phyloP scores from a whole-genome alignment of 495 filamentous ascomycete genomes.

The Hypomontagnella submonticulosa region DNA sequence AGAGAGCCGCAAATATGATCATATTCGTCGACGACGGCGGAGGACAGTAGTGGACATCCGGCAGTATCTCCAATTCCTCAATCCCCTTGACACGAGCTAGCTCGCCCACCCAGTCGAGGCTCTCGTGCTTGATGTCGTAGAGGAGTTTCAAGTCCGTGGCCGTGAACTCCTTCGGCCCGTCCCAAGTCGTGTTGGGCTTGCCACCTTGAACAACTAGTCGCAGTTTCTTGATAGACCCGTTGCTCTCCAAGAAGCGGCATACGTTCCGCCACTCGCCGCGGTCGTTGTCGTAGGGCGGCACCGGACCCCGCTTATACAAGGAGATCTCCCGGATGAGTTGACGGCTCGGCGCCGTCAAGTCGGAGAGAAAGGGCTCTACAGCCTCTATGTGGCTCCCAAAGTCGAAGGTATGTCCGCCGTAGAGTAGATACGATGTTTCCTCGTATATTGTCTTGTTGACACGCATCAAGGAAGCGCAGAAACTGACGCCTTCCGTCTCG shows the following conservation, averaged over 20 bases:
- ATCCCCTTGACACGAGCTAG: conserved; percentile 55
- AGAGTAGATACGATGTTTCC: conserved; percentile 62
- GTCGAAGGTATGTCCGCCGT: conserved; percentile 61
- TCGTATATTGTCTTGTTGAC: conserved; percentile 58
- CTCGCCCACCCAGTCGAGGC: conserved; percentile 63
- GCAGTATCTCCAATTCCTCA: conserved; percentile 54
- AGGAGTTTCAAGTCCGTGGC: conserved; percentile 55
- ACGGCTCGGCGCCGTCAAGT: conserved; percentile 59
- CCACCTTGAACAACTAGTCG: conserved; percentile 60
- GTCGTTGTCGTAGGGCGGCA: conserved; percentile 62
- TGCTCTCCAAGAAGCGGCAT: conserved; percentile 53
- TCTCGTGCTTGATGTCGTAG: conserved; percentile 51
- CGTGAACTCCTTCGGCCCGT: conserved; percentile 51
- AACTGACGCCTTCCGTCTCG: conserved; percentile 44
- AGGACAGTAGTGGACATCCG: conserved; percentile 55
- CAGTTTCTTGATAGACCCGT: conserved; percentile 52
- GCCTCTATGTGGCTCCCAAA: conserved; percentile 65
- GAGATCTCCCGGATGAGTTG: conserved; percentile 55
- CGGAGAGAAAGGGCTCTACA: conserved; percentile 64
- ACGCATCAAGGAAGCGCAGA: conserved; percentile 58
- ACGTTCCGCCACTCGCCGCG: conserved; percentile 61
- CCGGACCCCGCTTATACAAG: conserved; percentile 60
- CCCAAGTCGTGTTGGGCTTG: conserved; percentile 53
- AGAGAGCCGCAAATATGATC: conserved; percentile 62
- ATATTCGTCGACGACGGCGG: conserved; percentile 54